Base-by-base conservation (phyloP, 176 grass and related monocot species). In the Carex kokanica region DNA sequence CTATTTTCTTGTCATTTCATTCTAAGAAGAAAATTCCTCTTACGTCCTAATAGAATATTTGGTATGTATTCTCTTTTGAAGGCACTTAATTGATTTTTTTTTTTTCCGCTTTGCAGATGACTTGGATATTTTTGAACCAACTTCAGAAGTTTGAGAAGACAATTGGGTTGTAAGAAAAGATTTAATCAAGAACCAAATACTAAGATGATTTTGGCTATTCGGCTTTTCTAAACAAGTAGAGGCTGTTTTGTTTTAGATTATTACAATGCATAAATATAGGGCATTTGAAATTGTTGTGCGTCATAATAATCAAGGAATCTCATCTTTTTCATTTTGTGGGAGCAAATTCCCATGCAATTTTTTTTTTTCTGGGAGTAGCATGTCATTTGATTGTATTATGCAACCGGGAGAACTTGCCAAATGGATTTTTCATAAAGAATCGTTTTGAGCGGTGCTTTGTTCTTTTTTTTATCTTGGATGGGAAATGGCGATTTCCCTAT, bases 121-220 rank as follows among this genome's bases (percentile, higher is more conserved):
- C 95, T 52, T 97, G 92, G 95, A 97, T 97, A 91, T 97, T 90
- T 80, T 92, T 97, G 90, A 97, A 91, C 81, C 85, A 97, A 85
- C 91, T 97, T 86, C 90, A 94, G 86, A 94, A 97, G 87, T 51
- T 89, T 0, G 81, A 97, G 85, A 88, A 94, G 87, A 34, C 80
- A 9, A 20, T 87, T 14, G 88, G 92, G 21, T 74, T 94, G 53
- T 97, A 90, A 92, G 83, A 80, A 3, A 5, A 73, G 18, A 68
- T 82, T 82, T 13, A 15, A 31, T 53, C 60, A 65, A 47, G 9
- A 62, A 81, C 18, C 61, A 21, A 45, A 62, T 45, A 43, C 8
- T 64, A 7, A 21, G 55, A 81, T 64, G 57, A 34, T 62, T 81
- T 64, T 47, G 38, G 40, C 34, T 81, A 16, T 79, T 25, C 29